A percentile compares a stretch with the other conserved stretches of the same genome.
These are phyloP conservation scores for Solanum pimpinellifolium DNA, from an alignment of 257 asterid species.

Conservation along the genomic window DNA sequence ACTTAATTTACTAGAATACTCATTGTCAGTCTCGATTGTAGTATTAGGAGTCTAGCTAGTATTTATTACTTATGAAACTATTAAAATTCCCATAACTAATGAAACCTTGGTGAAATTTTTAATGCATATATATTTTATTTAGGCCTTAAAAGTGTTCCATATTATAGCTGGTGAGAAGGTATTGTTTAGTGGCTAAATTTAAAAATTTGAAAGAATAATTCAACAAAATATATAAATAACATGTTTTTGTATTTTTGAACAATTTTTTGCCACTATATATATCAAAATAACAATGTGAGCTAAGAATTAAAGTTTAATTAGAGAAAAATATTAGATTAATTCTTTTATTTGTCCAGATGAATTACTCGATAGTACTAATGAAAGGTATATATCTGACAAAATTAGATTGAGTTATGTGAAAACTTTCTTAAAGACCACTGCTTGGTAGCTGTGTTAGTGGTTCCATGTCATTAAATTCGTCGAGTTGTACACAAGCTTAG, in stretches of 20 bases:
- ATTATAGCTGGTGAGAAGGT: neutral
- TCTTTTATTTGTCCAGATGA: neutral
- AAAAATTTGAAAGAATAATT: neutral
- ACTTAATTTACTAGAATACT: too few species aligned
- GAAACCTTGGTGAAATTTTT: too few species aligned
- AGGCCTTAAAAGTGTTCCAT: neutral
- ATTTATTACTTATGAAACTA: too few species aligned
- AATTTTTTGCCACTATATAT: neutral
- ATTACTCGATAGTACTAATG: neutral
- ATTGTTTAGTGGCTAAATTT: neutral
- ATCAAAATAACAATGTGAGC: neutral
- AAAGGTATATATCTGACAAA: neutral
- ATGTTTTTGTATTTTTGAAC: neutral
- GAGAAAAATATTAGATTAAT: neutral
- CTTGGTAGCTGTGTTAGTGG: neutral
- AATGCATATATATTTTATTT: neutral
- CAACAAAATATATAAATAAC: neutral
- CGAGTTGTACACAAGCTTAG: neutral
- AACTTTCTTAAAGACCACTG: neutral
- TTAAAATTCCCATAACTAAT: too few species aligned
- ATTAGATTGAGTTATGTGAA: neutral
- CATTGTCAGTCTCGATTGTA: too few species aligned
- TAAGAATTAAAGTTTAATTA: neutral
- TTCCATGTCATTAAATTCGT: neutral
- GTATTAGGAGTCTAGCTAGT: too few species aligned